A percentile compares a stretch with the other conserved stretches of the same genome.
Evolutionary conservation across 352 stramenopile species (phyloP).

Genomic region (Phytophthora idaei): DNA sequence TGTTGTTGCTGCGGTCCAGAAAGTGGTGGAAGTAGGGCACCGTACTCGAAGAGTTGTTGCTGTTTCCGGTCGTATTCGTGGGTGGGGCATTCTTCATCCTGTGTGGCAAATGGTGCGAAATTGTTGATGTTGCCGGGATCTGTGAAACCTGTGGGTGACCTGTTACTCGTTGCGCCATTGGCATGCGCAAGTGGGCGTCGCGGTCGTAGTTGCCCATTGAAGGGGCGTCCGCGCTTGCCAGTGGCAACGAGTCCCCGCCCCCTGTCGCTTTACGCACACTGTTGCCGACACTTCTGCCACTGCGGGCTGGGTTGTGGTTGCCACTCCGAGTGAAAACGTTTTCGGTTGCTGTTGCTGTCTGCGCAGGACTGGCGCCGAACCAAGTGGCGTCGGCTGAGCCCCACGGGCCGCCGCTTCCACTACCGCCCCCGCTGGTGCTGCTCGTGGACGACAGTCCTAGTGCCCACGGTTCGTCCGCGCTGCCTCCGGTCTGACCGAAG

Average conservation of each 20-base stretch:
- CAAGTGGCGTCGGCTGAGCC: slow-evolving; percentile 23
- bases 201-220: slow-evolving; percentile 71
- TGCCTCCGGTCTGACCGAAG: slow-evolving; percentile 37
- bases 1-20: slow-evolving; percentile 34
- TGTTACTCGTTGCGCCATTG: slow-evolving; percentile 33
- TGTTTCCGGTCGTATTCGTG: slow-evolving; percentile 6
- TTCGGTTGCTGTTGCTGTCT: slow-evolving; percentile 7
- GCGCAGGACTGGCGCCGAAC: slow-evolving; percentile 2
- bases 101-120: slow-evolving; percentile 33
- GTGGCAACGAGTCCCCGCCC: slow-evolving; percentile 6
- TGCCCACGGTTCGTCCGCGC: slow-evolving; percentile 42
- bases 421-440: slow-evolving; percentile 22
- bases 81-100: slow-evolving; percentile 20
- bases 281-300: slow-evolving; percentile 19
- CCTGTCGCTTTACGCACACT: slow-evolving; percentile 23
- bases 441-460: slow-evolving; percentile 24
- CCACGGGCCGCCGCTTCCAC: slow-evolving; percentile 12
- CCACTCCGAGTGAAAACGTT: slow-evolving; percentile 17
- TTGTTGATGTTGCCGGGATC: slow-evolving; percentile 10
- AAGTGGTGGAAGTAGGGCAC: slow-evolving; percentile 40
- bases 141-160: slow-evolving; percentile 23
- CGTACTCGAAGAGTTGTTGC: slow-evolving; percentile 4
- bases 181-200: slow-evolving; percentile 56
- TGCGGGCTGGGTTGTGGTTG: slow-evolving; percentile 22
- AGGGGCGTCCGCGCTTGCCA: slow-evolving; percentile 11